Evolutionary conservation across 2,329 filamentous ascomycete genomes (phyloP), one percentile per base, ranked within the genome.

Genomic region (Plenodomus biglobosus): DNA sequence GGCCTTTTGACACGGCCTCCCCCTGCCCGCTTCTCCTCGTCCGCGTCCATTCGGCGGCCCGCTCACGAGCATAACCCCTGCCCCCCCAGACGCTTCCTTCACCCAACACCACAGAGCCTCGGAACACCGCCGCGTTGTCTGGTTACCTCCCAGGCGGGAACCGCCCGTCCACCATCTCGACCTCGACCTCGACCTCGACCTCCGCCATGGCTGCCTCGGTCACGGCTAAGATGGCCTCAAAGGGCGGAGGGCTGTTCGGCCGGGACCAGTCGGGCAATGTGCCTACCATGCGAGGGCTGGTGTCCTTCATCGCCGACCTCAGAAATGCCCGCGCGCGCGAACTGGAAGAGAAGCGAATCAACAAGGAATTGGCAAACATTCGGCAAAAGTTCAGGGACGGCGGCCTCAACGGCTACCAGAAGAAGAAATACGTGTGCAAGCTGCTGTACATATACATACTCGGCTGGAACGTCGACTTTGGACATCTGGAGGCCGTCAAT

Each of bases 381-480:
- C 85, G 90, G 68, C 90, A 96, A 77, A 97, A 97, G 76, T 99
- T 97, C 80, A 96, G 95, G 82, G 89, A 94, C 72, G 92, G 91
- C 57, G 94, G 82, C 69, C 78, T 99, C 49, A 96, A 87, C 70
- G 95, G 94, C 59, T 99, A 99, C 71, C 91, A 96, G 79, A 96
- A 95, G 80, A 99, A 99, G 83, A 99, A 99, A 88, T 99, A 99
- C 72, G 94, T 99, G 60, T 99, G 94, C 89, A 99, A 99, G 79
- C 84, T 99, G 61, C 80, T 99, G 53, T 99, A 99, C 74, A 97
- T 99, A 66, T 99, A 99, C 74, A 99, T 99, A 52, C 83, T 99
- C 58, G 94, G 94, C 40, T 99, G 94, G 88, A 92, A 99, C 72
- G 92, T 99, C 75, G 95, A 97, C 73, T 99, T 99, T 73, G 94